Percentiles rank a stretch among this genome's conserved stretches.
phyloP scores from a whole-genome alignment of 805 yeast species.

The Wickerhamiella brachini region DNA sequence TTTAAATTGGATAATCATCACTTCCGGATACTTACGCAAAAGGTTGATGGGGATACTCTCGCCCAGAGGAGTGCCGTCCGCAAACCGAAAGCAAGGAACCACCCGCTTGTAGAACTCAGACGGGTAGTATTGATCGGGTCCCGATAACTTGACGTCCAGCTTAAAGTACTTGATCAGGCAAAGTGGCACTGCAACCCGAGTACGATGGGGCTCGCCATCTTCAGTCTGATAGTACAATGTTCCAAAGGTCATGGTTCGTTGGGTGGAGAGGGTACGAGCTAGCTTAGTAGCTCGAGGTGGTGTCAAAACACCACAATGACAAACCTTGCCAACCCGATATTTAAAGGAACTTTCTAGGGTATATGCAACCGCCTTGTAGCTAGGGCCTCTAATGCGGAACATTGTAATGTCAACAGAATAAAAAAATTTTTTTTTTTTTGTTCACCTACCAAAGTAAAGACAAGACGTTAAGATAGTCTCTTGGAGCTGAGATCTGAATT shows the following conservation, averaged over 20 bases:
- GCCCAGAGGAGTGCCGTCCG: not conserved
- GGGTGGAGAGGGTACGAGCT: not conserved
- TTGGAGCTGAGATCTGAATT: too few relatives aligned
- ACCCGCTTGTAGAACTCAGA: conserved; percentile 29
- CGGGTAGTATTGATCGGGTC: conserved; percentile 31
- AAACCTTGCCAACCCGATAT: not conserved
- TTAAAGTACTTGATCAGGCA: conserved; percentile 37
- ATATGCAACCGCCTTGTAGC: not conserved
- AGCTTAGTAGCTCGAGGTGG: not conserved
- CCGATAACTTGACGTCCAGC: conserved; percentile 40
- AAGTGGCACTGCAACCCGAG: conserved; percentile 13
- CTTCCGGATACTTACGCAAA: conserved; percentile 31
- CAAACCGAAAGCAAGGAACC: not conserved
- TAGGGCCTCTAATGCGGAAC: not conserved
- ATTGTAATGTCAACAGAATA: too few relatives aligned
- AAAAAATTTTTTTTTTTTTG: too few relatives aligned
- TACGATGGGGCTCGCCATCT: conserved; percentile 15
- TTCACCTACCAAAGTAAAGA: too few relatives aligned
- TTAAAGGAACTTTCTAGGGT: not conserved
- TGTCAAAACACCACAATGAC: not conserved
- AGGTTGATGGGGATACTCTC: conserved; percentile 25
- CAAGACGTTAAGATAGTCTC: too few relatives aligned
- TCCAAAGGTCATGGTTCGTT: conserved; percentile 10
- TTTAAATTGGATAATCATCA: conserved; percentile 22
- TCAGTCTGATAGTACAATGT: conserved; percentile 11